Conservation (phyloP, 768 basidiomycete species). For the Lactarius hengduanensis region DNA sequence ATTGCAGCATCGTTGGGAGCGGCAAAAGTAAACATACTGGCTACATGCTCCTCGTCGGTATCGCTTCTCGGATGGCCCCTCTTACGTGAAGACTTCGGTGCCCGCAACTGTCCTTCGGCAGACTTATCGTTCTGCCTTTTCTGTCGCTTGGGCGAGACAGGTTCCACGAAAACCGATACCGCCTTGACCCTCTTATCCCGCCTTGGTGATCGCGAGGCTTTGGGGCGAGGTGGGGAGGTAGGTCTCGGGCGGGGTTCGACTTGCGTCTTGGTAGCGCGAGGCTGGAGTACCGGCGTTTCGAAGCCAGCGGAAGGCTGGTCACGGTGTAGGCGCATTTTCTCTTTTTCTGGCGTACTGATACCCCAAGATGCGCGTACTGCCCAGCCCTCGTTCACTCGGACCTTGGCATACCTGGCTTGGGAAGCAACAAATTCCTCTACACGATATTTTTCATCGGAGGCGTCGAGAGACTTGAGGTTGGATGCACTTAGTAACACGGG, state of each 20-base stretch:
- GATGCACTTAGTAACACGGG: constrained; percentile 1
- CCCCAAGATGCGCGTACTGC: constrained; percentile 31
- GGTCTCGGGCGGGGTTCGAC: neutral
- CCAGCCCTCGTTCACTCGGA: constrained; percentile 44
- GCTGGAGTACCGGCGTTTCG: constrained; percentile 30
- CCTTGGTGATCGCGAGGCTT: neutral
- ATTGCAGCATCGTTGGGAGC: neutral
- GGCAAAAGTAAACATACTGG: constrained; percentile 35
- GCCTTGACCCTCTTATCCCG: neutral
- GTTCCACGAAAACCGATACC: neutral
- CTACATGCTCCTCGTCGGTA: constrained; percentile 39
- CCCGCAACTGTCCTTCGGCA: neutral
- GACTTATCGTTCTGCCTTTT: neutral
- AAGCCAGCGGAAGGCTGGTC: constrained; percentile 22
- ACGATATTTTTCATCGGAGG: constrained; percentile 42
- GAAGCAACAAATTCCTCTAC: constrained; percentile 49
- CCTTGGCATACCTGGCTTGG: constrained; percentile 46
- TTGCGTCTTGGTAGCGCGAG: constrained; percentile 19
- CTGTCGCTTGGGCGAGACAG: neutral
- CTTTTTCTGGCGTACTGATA: constrained; percentile 3
- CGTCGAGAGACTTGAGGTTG: constrained; percentile 26
- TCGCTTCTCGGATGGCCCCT: constrained; percentile 19
- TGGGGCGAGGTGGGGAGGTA: neutral
- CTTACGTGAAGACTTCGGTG: constrained; percentile 4
- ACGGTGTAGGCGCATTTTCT: constrained; percentile 14